Evolutionary conservation across 2,329 filamentous ascomycete species (phyloP).

Genomic region (Teratosphaeria destructans): DNA sequence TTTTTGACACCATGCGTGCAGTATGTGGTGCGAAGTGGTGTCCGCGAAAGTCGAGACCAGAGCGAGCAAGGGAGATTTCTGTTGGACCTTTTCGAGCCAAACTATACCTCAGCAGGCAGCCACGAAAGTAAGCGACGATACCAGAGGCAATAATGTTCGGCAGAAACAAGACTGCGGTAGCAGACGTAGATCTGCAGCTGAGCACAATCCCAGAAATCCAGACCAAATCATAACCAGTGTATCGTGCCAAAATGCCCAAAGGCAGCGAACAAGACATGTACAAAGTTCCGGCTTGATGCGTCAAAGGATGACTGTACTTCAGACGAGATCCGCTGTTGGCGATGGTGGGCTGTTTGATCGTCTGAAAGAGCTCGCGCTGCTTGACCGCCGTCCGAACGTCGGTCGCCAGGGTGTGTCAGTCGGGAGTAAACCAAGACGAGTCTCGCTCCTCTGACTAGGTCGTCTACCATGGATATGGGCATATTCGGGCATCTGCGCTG

Average conservation of each 20-base stretch:
- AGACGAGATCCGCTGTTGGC: background rate
- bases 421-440: background rate
- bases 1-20: no score
- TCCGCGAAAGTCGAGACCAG: no score
- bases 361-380: background rate
- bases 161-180: no score
- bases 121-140: no score
- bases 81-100: no score
- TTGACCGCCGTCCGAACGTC: background rate
- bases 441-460: background rate
- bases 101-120: no score
- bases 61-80: no score
- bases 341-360: background rate
- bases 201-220: background rate
- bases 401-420: background rate
- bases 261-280: no score
- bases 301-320: background rate
- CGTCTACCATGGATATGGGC: background rate
- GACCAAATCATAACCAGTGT: background rate
- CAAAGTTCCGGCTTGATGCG: background rate
- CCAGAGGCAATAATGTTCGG: no score
- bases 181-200: no score
- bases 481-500: background rate
- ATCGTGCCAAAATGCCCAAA: background rate
- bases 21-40: no score